Conservation (phyloP, 2,329 filamentous ascomycete genomes). For the Xylariaceae sp. region DNA sequence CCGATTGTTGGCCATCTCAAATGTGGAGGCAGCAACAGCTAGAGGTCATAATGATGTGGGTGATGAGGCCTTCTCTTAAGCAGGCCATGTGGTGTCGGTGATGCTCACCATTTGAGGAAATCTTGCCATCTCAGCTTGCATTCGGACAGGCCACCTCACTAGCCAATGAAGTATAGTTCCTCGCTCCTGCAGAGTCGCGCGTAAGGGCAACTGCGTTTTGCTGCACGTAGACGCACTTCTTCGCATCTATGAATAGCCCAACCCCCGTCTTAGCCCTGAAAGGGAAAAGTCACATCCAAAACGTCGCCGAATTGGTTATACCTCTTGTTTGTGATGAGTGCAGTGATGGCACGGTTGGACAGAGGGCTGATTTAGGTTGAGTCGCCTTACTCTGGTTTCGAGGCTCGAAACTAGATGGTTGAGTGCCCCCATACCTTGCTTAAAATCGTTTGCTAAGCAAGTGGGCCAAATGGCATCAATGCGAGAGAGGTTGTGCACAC, state of each 20-base stretch:
- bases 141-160: background rate
- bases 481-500: too few species aligned
- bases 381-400: background rate
- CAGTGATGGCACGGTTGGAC: too few species aligned
- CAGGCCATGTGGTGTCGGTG: conserved; percentile 12
- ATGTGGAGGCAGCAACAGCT: too few species aligned
- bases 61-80: conserved; percentile 7
- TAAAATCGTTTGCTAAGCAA: background rate
- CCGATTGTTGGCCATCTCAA: too few species aligned
- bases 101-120: conserved; percentile 7
- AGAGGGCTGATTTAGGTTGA: too few species aligned
- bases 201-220: background rate
- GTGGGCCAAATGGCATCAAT: too few species aligned
- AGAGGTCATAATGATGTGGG: too few species aligned
- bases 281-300: too few species aligned
- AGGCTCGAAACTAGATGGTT: background rate
- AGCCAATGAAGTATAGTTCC: background rate
- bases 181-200: background rate
- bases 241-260: conserved; percentile 4
- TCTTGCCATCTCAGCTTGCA: conserved; percentile 7
- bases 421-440: background rate
- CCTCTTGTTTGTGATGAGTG: too few species aligned
- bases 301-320: too few species aligned
- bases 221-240: conserved; percentile 5
- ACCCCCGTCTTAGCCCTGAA: conserved; percentile 2